Evolutionary conservation across 805 yeast genomes (phyloP).

Genomic region (Candida vaughaniae): DNA sequence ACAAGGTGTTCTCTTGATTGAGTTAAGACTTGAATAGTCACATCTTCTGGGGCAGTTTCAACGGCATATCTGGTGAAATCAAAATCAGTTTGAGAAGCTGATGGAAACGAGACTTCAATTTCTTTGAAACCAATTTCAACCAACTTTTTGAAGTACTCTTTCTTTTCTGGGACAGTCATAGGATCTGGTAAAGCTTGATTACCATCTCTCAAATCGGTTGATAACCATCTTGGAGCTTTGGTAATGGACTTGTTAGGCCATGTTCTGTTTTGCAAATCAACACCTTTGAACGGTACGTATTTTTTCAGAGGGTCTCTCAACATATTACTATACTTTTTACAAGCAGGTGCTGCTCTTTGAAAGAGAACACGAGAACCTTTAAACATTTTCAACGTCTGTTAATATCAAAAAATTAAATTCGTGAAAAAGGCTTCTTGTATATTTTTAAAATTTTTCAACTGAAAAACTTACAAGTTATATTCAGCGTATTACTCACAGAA

Average conservation of each 20-base stretch:
- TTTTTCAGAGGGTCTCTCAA: conserved; percentile 66
- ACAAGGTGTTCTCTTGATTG: conserved; percentile 77
- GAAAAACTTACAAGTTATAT: conserved; percentile 3
- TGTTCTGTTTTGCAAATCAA: conserved; percentile 58
- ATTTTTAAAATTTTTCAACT: not conserved
- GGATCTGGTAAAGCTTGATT: conserved; percentile 83
- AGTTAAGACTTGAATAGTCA: conserved; percentile 67
- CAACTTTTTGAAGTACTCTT: conserved; percentile 70
- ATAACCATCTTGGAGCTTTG: conserved; percentile 78
- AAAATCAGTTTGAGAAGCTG: conserved; percentile 80
- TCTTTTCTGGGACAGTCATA: conserved; percentile 72
- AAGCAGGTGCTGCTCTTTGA: conserved; percentile 12
- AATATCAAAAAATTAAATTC: not conserved
- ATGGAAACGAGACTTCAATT: conserved; percentile 78
- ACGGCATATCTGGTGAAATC: conserved; percentile 81
- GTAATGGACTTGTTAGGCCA: conserved; percentile 70
- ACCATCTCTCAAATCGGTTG: conserved; percentile 80
- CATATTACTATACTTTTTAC: conserved; percentile 38
- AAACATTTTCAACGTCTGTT: conserved; percentile 10
- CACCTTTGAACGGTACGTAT: conserved; percentile 55
- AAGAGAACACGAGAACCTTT: conserved; percentile 11
- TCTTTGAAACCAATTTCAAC: conserved; percentile 76
- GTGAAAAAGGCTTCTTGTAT: not conserved
- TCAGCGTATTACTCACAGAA: conserved; percentile 3
- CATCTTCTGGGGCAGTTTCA: conserved; percentile 75